phyloP scores from a whole-genome alignment of 768 basidiomycete species.

The Gyrodon lividus region DNA sequence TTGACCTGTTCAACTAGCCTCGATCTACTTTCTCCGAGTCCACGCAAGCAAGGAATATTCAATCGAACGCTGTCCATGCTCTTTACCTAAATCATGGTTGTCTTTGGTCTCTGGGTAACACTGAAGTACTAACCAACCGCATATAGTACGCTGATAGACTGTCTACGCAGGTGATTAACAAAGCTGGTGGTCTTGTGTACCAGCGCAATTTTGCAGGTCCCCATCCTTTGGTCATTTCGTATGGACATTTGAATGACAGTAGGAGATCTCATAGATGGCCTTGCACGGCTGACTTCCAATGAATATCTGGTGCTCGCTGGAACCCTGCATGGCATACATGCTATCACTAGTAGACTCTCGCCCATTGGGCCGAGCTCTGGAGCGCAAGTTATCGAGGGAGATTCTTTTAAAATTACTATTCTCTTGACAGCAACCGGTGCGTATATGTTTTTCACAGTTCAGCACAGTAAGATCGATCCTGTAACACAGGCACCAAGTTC shows the following conservation, averaged over 20 bases:
- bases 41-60: too few species aligned
- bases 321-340: constrained; percentile 96
- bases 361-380: constrained; percentile 83
- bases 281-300: constrained; percentile 86
- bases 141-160: not conserved
- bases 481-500: constrained; percentile 82
- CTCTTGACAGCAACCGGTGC: constrained; percentile 87
- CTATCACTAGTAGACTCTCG: constrained; percentile 91
- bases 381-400: constrained; percentile 93
- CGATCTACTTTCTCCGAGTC: not conserved
- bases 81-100: constrained; percentile 52
- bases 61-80: not conserved
- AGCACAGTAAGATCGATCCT: not conserved
- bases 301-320: constrained; percentile 96
- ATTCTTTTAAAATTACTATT: constrained; percentile 93
- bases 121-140: not conserved
- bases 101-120: constrained; percentile 80
- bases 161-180: constrained; percentile 81
- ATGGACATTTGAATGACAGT: not conserved
- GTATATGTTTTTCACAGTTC: not conserved
- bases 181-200: constrained; percentile 96
- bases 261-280: constrained; percentile 62
- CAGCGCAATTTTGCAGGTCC: constrained; percentile 88
- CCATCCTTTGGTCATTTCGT: constrained; percentile 14
- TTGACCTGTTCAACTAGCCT: too few species aligned